These are phyloP conservation scores for Backusella luteola DNA, from an alignment of 192 early-diverging fungal species.

Conservation along the genomic window DNA sequence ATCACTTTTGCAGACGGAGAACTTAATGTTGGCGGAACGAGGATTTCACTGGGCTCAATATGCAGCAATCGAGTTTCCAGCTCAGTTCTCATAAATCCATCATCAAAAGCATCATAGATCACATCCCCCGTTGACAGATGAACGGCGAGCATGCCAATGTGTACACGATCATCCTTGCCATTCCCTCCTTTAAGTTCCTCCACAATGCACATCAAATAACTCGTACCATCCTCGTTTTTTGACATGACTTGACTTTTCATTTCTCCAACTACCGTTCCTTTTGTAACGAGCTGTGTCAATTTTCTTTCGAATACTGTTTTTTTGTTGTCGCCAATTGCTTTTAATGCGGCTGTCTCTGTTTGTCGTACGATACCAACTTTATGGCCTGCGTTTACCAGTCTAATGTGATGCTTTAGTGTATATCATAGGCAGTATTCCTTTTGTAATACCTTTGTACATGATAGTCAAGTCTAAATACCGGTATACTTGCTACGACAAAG, in stretches of 20 bases:
- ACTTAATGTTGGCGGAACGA: slow-evolving; percentile 54
- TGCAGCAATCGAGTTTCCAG: slow-evolving; percentile 70
- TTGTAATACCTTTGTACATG: slow-evolving; percentile 68
- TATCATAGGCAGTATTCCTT: background rate
- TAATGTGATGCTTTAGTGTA: slow-evolving; percentile 19
- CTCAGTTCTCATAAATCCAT: slow-evolving; percentile 58
- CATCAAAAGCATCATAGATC: slow-evolving; percentile 70
- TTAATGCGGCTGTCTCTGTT: slow-evolving; percentile 83
- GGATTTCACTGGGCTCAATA: slow-evolving; percentile 64
- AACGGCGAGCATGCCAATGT: slow-evolving; percentile 53
- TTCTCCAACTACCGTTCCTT: slow-evolving; percentile 56
- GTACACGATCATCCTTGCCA: slow-evolving; percentile 44
- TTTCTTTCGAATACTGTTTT: slow-evolving; percentile 65
- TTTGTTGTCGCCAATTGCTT: slow-evolving; percentile 68
- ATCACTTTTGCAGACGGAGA: slow-evolving; percentile 57
- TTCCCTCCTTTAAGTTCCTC: slow-evolving; percentile 41
- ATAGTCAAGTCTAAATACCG: slow-evolving; percentile 71
- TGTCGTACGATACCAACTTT: slow-evolving; percentile 86
- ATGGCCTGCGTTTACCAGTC: slow-evolving; percentile 77
- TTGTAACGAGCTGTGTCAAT: slow-evolving; percentile 68
- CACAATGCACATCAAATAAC: slow-evolving; percentile 54
- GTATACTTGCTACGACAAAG: slow-evolving; percentile 81
- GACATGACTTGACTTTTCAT: slow-evolving; percentile 34
- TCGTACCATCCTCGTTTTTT: slow-evolving; percentile 22
- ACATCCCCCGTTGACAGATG: slow-evolving; percentile 67